Conservation (phyloP, 2,329 filamentous ascomycete species). For the Pleurostoma richardsiae region DNA sequence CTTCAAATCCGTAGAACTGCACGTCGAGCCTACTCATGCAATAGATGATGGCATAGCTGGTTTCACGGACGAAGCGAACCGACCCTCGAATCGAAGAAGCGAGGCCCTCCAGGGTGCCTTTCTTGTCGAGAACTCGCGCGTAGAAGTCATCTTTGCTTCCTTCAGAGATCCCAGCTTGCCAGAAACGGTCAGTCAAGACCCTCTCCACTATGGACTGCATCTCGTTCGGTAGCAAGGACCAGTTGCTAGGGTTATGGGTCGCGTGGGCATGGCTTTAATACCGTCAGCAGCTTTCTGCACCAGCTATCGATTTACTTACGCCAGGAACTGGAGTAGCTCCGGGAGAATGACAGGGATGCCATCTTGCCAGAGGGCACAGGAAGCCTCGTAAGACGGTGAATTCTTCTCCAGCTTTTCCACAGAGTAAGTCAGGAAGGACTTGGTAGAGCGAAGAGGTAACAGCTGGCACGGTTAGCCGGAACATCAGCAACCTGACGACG, state of each 20-base stretch:
- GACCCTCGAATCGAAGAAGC: conserved; percentile 89
- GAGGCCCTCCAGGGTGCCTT: conserved; percentile 84
- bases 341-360: conserved; percentile 79
- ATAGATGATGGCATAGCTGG: conserved; percentile 90
- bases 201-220: conserved; percentile 73
- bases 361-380: conserved; percentile 79
- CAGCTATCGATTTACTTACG: conserved; percentile 31
- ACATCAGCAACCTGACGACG: too few species aligned
- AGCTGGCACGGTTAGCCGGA: conserved; percentile 30
- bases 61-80: conserved; percentile 84
- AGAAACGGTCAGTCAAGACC: conserved; percentile 91
- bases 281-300: conserved; percentile 4
- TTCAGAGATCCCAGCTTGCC: conserved; percentile 95
- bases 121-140: conserved; percentile 82
- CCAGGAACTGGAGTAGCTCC: conserved; percentile 77
- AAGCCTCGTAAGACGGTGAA: conserved; percentile 67
- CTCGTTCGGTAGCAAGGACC: conserved; percentile 70
- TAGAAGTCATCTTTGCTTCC: conserved; percentile 98
- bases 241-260: conserved; percentile 82
- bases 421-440: conserved; percentile 86
- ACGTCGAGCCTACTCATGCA: conserved; percentile 84
- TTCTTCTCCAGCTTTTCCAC: conserved; percentile 81
- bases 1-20: conserved; percentile 85
- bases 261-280: conserved; percentile 74
- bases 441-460: conserved; percentile 80